Evolutionary conservation across 1,139 yeast genomes (phyloP).

Genomic region (Hyphopichia khmerensis): DNA sequence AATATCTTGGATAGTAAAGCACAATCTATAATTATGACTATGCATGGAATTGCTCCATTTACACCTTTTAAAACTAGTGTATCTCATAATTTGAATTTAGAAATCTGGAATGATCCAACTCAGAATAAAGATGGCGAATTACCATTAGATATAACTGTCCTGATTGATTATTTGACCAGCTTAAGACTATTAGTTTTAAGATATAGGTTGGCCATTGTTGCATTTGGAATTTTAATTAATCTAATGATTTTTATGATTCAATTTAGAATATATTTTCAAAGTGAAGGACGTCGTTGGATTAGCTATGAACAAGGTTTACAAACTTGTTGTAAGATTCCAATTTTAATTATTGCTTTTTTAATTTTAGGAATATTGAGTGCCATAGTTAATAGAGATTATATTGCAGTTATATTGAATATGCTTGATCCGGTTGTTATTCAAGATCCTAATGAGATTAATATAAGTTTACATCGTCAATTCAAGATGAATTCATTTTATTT

Average conservation of each 20-base stretch:
- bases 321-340: constrained; percentile 22
- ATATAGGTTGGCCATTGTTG: constrained; percentile 60
- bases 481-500: constrained; percentile 49
- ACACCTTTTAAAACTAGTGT: constrained; percentile 49
- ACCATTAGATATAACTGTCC: constrained; percentile 32
- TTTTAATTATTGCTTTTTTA: constrained; percentile 17
- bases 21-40: constrained; percentile 34
- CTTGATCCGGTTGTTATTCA: constrained; percentile 58
- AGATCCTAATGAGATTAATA: constrained; percentile 33
- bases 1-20: constrained; percentile 32
- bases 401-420: constrained; percentile 26
- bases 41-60: constrained; percentile 81
- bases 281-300: constrained; percentile 26
- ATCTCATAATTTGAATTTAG: constrained; percentile 32
- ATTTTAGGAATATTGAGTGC: constrained; percentile 37
- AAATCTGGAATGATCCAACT: constrained; percentile 40
- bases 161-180: constrained; percentile 43
- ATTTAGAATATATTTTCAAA: constrained; percentile 31
- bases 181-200: constrained; percentile 58
- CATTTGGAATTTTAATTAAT: constrained; percentile 54
- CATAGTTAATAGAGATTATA: constrained; percentile 17
- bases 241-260: constrained; percentile 48
- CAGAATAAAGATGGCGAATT: constrained; percentile 10
- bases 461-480: constrained; percentile 22
- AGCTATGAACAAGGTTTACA: constrained; percentile 37